Percentiles rank a stretch among this genome's conserved stretches.
Conservation (phyloP, 306 rosid genomes). For the Hylodesmum podocarpum region DNA sequence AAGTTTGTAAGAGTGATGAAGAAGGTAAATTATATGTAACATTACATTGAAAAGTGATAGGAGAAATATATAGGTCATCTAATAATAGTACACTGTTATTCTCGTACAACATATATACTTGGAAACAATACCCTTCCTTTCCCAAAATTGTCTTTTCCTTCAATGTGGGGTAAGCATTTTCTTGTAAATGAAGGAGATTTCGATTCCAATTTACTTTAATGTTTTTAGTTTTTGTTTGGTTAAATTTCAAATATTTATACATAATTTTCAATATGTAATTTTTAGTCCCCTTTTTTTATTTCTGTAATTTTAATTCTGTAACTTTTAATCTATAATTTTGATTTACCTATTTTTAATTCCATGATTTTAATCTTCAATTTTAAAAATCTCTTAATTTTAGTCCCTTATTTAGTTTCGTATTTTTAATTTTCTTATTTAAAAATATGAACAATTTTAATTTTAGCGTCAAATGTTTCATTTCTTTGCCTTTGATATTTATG, state of each 20-base stretch:
- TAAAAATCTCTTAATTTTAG: no score
- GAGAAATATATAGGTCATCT: not conserved
- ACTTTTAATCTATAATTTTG: no score
- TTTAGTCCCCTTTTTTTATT: not conserved
- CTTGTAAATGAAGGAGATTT: conserved; percentile 23
- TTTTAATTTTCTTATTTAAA: no score
- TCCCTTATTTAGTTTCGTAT: no score
- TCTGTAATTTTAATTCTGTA: no score
- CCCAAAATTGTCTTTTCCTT: not conserved
- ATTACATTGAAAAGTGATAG: not conserved
- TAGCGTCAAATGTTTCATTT: no score
- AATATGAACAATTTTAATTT: no score
- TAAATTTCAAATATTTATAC: not conserved
- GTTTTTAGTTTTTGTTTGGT: not conserved
- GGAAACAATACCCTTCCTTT: not conserved
- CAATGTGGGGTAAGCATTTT: conserved; percentile 36
- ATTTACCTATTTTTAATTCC: no score
- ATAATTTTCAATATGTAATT: not conserved
- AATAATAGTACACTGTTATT: not conserved
- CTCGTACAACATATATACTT: not conserved
- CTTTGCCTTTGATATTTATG: no score
- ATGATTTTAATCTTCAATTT: no score
- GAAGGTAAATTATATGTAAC: not conserved
- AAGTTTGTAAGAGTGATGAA: not conserved
- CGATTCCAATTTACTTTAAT: conserved; percentile 20